phyloP scores from a whole-genome alignment of 2,329 filamentous ascomycete genomes.

The Cladosporium colombiae region DNA sequence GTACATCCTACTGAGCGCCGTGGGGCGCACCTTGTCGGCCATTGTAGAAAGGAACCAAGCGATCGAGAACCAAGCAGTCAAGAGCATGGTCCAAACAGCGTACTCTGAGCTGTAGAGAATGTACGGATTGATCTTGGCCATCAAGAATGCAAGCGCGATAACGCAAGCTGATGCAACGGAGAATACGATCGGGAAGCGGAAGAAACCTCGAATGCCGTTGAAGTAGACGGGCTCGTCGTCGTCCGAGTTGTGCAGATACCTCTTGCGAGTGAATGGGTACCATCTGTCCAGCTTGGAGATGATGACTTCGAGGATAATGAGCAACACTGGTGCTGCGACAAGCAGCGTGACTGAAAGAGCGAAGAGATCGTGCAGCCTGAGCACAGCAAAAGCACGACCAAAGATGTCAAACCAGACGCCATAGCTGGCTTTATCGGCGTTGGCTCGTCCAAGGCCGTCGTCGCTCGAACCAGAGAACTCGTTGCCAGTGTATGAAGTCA shows the following conservation, averaged over 20 bases:
- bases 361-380: slow-evolving; percentile 80
- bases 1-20: slow-evolving; percentile 81
- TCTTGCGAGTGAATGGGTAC: slow-evolving; percentile 77
- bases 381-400: slow-evolving; percentile 74
- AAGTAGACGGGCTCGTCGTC: slow-evolving; percentile 62
- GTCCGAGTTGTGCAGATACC: slow-evolving; percentile 61
- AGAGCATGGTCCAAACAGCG: slow-evolving; percentile 80
- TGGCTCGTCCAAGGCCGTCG: slow-evolving; percentile 43
- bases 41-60: slow-evolving; percentile 82
- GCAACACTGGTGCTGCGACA: slow-evolving; percentile 72
- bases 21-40: slow-evolving; percentile 77
- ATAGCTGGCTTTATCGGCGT: slow-evolving; percentile 51
- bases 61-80: slow-evolving; percentile 75
- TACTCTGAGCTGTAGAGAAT: slow-evolving; percentile 91
- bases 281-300: slow-evolving; percentile 74
- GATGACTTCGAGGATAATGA: slow-evolving; percentile 68
- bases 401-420: slow-evolving; percentile 96
- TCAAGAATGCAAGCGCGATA: slow-evolving; percentile 70
- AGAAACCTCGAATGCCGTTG: slow-evolving; percentile 78
- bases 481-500: slow-evolving; percentile 62
- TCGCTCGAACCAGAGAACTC: slow-evolving; percentile 63
- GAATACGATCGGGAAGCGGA: slow-evolving; percentile 78
- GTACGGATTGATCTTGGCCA: slow-evolving; percentile 82
- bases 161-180: slow-evolving; percentile 67
- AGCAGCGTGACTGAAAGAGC: slow-evolving; percentile 83